Evolutionary conservation across 306 rosid genomes (phyloP).

Genomic region (Argentina anserina): DNA sequence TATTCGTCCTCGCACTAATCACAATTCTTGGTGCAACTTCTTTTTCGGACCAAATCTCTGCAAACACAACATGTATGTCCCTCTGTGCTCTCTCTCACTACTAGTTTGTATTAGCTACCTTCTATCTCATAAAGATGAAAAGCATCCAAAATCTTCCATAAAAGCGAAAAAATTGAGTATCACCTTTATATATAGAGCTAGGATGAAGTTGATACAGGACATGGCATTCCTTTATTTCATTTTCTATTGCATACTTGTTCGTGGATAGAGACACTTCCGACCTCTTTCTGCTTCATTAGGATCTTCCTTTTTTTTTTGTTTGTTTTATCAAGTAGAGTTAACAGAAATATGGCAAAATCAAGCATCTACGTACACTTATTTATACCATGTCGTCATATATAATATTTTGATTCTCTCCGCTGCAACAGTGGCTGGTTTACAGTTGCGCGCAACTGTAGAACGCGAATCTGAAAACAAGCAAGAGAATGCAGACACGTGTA

Average conservation of each 20-base stretch:
- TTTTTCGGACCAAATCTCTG: slow-evolving; percentile 81
- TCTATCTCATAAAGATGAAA: slow-evolving; percentile 16
- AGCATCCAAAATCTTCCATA: slow-evolving; percentile 59
- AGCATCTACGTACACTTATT: not conserved
- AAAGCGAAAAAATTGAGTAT: slow-evolving; percentile 55
- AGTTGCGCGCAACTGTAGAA: not conserved
- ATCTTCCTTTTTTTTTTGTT: slow-evolving; percentile 28
- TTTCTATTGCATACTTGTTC: slow-evolving; percentile 30
- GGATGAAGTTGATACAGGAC: slow-evolving; percentile 12
- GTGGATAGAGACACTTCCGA: slow-evolving; percentile 38
- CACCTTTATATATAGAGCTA: slow-evolving; percentile 37
- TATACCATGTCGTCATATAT: not conserved
- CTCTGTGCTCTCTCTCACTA: slow-evolving; percentile 4
- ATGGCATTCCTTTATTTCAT: slow-evolving; percentile 28
- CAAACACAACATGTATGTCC: slow-evolving; percentile 15
- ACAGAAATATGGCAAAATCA: not conserved
- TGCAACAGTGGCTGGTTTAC: not conserved
- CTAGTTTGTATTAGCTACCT: not conserved
- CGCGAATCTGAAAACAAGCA: too few species aligned
- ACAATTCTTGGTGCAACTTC: slow-evolving; percentile 73
- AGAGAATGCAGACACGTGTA: too few species aligned
- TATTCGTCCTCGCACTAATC: slow-evolving; percentile 63
- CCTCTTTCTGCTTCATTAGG: slow-evolving; percentile 28
- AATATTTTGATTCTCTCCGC: not conserved
- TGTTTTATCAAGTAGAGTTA: not conserved